A percentile compares a stretch with the other conserved stretches of the same genome.
Evolutionary conservation across 2,329 filamentous ascomycete genomes (phyloP).

Genomic region (Orbilia oligospora): DNA sequence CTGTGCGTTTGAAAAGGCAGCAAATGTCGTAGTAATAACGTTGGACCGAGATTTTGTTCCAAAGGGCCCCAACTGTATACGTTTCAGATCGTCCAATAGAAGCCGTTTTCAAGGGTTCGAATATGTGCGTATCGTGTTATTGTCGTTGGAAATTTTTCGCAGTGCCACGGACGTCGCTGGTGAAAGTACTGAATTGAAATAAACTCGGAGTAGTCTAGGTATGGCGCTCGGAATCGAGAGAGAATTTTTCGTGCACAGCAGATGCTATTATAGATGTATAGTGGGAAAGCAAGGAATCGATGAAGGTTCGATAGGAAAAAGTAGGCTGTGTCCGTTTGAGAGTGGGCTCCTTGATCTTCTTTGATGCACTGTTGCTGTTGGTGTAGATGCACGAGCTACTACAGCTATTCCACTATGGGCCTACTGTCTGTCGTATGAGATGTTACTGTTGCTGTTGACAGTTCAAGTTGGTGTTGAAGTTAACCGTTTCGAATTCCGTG

Average conservation of each 20-base stretch:
- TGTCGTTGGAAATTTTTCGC: slow-evolving; percentile 26
- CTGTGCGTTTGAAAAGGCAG: slow-evolving; percentile 29
- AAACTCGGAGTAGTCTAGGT: background rate
- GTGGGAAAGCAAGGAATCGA: slow-evolving; percentile 16
- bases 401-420: slow-evolving; percentile 13
- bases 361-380: slow-evolving; percentile 41
- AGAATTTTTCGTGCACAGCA: slow-evolving; percentile 12
- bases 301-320: slow-evolving; percentile 15
- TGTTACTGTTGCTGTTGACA: slow-evolving; percentile 45
- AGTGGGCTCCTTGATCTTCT: slow-evolving; percentile 36
- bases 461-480: slow-evolving; percentile 42
- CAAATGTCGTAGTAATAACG: slow-evolving; percentile 4
- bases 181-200: slow-evolving; percentile 3
- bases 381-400: slow-evolving; percentile 13
- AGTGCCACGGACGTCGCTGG: background rate
- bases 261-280: slow-evolving; percentile 11
- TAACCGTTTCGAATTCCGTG: slow-evolving; percentile 52
- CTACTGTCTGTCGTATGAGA: slow-evolving; percentile 9
- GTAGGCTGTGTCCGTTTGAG: slow-evolving; percentile 57
- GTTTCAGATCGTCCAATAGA: slow-evolving; percentile 41
- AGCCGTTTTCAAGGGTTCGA: slow-evolving; percentile 7
- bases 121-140: slow-evolving; percentile 41
- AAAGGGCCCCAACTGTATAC: slow-evolving; percentile 36
- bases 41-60: slow-evolving; percentile 36
- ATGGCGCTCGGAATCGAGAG: background rate